A percentile compares a stretch with the other conserved stretches of the same genome.
Evolutionary conservation across 345 rosid genomes (phyloP).

Genomic region (Eucalyptus marginata): DNA sequence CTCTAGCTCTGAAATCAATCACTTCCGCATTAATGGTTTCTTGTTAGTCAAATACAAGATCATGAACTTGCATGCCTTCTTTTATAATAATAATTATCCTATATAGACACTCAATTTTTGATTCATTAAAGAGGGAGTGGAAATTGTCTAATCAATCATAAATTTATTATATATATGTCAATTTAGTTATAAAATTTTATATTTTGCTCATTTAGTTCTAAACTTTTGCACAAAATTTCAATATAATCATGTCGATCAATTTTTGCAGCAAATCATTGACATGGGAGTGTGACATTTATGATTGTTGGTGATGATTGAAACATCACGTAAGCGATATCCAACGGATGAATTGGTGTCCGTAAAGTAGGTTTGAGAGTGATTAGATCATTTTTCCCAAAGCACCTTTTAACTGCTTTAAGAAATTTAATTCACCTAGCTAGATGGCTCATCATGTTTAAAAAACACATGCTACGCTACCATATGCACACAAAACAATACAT

Average conservation of each 20-base stretch:
- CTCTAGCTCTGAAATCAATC: neutral
- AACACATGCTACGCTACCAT: neutral
- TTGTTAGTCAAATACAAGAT: neutral
- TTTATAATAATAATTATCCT: neutral
- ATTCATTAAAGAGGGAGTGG: neutral
- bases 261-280: fast-evolving
- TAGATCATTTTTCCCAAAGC: neutral
- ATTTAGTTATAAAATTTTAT: neutral
- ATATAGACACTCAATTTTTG: fast-evolving
- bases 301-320: fast-evolving
- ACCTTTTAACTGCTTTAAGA: neutral
- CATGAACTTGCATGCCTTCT: neutral
- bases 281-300: fast-evolving
- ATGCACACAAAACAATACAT: neutral
- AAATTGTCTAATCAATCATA: neutral
- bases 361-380: fast-evolving
- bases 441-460: neutral
- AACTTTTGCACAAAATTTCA: fast-evolving
- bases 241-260: fast-evolving
- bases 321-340: fast-evolving
- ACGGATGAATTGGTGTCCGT: fast-evolving
- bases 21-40: neutral
- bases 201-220: fast-evolving
- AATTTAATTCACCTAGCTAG: neutral
- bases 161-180: fast-evolving